Evolutionary conservation across 306 rosid species (phyloP).

Genomic region (Trifolium dubium): DNA sequence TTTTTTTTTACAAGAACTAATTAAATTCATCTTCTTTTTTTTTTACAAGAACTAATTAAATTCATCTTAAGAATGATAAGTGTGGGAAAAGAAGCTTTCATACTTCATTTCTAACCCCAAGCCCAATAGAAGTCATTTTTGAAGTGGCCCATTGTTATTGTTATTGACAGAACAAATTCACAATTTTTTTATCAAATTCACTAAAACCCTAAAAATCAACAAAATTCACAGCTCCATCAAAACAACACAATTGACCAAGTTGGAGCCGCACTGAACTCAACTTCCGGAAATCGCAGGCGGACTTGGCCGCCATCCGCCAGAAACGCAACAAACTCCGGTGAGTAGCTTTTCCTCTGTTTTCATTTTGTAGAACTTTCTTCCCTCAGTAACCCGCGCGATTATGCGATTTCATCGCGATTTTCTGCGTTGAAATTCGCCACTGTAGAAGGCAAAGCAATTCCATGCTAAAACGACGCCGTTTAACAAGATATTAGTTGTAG

Average conservation of each 20-base stretch:
- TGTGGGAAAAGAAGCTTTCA: too few relatives aligned
- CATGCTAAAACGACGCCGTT: not conserved
- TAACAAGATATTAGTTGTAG: not conserved
- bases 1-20: too few relatives aligned
- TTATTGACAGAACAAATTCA: not conserved
- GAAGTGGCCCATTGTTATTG: too few relatives aligned
- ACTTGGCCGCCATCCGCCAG: not conserved
- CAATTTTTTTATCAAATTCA: not conserved
- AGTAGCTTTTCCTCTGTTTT: not conserved
- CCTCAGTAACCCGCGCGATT: too few relatives aligned
- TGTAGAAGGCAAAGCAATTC: not conserved
- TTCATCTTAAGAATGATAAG: too few relatives aligned
- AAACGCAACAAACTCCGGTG: not conserved
- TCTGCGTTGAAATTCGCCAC: not conserved
- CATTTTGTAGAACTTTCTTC: not conserved
- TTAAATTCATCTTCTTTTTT: too few relatives aligned
- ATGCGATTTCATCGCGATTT: not conserved
- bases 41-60: too few relatives aligned
- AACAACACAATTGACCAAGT: not conserved
- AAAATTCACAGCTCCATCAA: not conserved
- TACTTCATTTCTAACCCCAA: too few relatives aligned
- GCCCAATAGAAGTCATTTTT: too few relatives aligned
- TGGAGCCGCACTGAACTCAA: not conserved
- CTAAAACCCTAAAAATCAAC: not conserved
- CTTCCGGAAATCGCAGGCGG: not conserved